Percentiles rank a stretch among this genome's conserved stretches.
These are phyloP conservation scores for Drechslera avenae DNA, from an alignment of 2,329 filamentous ascomycete genomes.

Conservation along the genomic window DNA sequence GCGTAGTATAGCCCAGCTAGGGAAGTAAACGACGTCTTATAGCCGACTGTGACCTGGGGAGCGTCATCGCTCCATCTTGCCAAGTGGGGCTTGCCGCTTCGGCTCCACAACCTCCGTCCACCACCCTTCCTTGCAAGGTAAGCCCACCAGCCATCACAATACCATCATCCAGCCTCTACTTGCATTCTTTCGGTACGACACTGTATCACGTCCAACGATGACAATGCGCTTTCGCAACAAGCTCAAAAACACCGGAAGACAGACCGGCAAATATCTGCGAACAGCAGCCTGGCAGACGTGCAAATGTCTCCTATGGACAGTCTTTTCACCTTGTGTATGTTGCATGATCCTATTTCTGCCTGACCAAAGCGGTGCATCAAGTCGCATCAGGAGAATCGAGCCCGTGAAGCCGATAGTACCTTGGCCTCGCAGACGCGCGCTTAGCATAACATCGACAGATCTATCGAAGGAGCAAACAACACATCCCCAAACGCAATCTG, in stretches of 20 bases:
- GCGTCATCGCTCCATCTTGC: constrained; percentile 1
- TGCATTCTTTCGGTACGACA: not conserved
- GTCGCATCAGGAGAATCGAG: not conserved
- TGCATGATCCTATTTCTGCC: constrained; percentile 16
- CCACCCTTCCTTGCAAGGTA: not conserved
- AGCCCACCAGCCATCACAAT: not conserved
- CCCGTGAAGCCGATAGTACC: constrained; percentile 19
- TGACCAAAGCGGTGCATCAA: constrained; percentile 1
- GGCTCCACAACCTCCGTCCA: not conserved
- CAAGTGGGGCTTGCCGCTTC: constrained; percentile 7
- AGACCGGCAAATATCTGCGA: constrained; percentile 10
- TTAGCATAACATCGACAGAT: constrained; percentile 17
- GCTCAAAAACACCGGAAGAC: constrained; percentile 15
- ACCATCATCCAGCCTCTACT: not conserved
- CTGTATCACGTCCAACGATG: constrained; percentile 3
- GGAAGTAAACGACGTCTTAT: too few relatives aligned
- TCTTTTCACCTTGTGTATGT: constrained; percentile 25
- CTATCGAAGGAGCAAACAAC: constrained; percentile 17
- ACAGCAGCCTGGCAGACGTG: constrained; percentile 15
- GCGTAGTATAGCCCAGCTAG: too few relatives aligned
- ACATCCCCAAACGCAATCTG: constrained; percentile 21
- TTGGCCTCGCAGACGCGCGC: constrained; percentile 20
- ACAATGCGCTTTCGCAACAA: constrained; percentile 8
- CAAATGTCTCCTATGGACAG: constrained; percentile 22
- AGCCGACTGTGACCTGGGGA: not conserved